Base-by-base conservation (phyloP, 2,329 filamentous ascomycete genomes). In the Lecanicillium sp. region DNA sequence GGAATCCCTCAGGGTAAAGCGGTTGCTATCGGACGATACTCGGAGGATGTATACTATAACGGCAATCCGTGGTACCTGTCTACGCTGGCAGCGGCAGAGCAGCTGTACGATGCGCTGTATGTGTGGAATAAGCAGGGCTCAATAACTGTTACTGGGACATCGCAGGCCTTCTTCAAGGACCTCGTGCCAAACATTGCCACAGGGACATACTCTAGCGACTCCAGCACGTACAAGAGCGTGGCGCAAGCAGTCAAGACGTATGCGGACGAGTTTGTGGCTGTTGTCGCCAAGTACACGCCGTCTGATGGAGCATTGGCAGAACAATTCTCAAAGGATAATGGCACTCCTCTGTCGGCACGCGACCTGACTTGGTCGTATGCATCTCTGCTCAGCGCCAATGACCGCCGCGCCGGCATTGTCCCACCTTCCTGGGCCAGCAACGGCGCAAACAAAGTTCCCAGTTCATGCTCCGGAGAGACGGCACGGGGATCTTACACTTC, bases 51-150 rank as follows among this genome's bases (percentile, higher is more conserved):
- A 4, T 93, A 91, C 66, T 85, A 83, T 63, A 79, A 79, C 51
- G 87, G 86, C 1, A 90, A 93, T 62, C 87, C 87, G 2, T 93
- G 87, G 87, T 87, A 89, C 57, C 73, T 91, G 11, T 77, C 77
- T 56, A 91, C 85, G 1, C 72, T 89, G 24, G 86, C 86, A 2
- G 86, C 86, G 0, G 88, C 87, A 3, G 87, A 93, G 65, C 83
- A 87, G 60, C 75, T 94, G 3, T 91, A 90, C 62, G 83, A 86
- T 56, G 84, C 87, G 1, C 59, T 90, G 1, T 83, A 84, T 54
- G 80, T 84, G 42, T 91, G 86, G 85, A 73, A 83, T 52, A 65
- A 70, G 29, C 64, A 73, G 21, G 81, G 80, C 1, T 81, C 73
- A 5, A 74, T 94, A 57, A 76, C 74, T 1, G 76, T 91, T 39